These are phyloP conservation scores for Microcos paniculata DNA, from an alignment of 345 rosid genomes.

Conservation along the genomic window DNA sequence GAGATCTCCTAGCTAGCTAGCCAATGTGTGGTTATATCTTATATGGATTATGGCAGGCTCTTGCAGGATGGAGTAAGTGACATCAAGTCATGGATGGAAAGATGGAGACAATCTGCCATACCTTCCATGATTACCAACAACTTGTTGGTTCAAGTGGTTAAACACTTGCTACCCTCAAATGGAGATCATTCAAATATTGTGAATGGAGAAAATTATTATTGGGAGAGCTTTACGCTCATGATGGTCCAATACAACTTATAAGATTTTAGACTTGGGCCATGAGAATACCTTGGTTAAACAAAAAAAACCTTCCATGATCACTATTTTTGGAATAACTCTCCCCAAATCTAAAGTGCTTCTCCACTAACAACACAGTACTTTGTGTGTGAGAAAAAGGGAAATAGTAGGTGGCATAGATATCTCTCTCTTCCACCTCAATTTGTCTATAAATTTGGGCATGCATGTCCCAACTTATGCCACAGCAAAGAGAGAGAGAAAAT, in stretches of 20 bases:
- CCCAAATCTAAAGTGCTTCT: slow-evolving; percentile 24
- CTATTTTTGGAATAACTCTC: slow-evolving; percentile 18
- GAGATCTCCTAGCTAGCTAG: background rate
- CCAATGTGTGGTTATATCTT: background rate
- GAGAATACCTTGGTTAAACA: no score
- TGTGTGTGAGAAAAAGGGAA: background rate
- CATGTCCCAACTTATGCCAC: slow-evolving; percentile 5
- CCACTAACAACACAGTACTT: slow-evolving; percentile 19
- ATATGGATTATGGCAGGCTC: no score
- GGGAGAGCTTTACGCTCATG: no score
- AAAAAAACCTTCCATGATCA: no score
- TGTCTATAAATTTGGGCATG: slow-evolving; percentile 27
- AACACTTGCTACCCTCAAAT: no score
- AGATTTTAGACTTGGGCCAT: no score
- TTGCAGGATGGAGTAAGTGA: slow-evolving; percentile 19
- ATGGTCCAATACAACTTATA: no score
- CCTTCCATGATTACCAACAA: no score
- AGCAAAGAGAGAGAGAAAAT: background rate
- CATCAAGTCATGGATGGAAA: slow-evolving; percentile 28
- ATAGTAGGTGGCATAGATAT: background rate
- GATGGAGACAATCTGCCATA: slow-evolving; percentile 24
- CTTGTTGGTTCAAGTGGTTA: no score
- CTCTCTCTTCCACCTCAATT: background rate
- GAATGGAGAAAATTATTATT: no score
- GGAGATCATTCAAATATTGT: no score